phyloP scores from a whole-genome alignment of 2,329 filamentous ascomycete genomes.

The Fusarium pseudograminearum region DNA sequence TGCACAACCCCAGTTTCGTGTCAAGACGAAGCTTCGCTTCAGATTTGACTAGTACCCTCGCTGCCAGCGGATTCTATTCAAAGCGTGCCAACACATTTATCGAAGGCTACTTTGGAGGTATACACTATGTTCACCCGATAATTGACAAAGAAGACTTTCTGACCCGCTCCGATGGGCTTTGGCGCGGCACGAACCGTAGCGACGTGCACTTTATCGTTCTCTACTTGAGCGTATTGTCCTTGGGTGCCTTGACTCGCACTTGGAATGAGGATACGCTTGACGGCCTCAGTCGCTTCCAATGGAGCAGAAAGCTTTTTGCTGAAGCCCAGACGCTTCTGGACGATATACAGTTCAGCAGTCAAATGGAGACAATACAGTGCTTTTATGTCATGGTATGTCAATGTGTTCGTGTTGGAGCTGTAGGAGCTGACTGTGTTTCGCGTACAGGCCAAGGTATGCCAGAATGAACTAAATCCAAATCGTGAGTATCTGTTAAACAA shows the following conservation, averaged over 20 bases:
- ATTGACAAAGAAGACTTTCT: conserved; percentile 13
- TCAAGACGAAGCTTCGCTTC: conserved; percentile 2
- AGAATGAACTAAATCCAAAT: conserved; percentile 18
- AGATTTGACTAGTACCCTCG: background rate
- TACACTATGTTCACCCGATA: conserved; percentile 15
- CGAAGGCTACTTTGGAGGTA: conserved; percentile 1
- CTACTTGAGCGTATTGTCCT: conserved; percentile 6
- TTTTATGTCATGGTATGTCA: conserved; percentile 8
- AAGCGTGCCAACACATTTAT: conserved; percentile 15
- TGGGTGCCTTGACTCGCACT: conserved; percentile 5
- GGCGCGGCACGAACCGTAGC: background rate
- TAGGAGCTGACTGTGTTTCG: background rate
- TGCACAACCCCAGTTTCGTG: conserved; percentile 9
- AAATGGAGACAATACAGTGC: conserved; percentile 6
- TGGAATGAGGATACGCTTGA: conserved; percentile 1
- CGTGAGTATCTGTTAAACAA: background rate
- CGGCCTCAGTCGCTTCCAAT: background rate
- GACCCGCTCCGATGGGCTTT: background rate
- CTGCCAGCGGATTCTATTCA: conserved; percentile 8
- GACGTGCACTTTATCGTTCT: conserved; percentile 6
- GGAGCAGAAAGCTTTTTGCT: conserved; percentile 8
- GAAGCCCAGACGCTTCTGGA: conserved; percentile 1
- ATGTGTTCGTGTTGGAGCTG: background rate
- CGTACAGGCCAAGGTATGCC: conserved; percentile 10
- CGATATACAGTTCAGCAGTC: conserved; percentile 7